Evolutionary conservation across 257 asterid species (phyloP).

Genomic region (Craterostigma plantagineum): DNA sequence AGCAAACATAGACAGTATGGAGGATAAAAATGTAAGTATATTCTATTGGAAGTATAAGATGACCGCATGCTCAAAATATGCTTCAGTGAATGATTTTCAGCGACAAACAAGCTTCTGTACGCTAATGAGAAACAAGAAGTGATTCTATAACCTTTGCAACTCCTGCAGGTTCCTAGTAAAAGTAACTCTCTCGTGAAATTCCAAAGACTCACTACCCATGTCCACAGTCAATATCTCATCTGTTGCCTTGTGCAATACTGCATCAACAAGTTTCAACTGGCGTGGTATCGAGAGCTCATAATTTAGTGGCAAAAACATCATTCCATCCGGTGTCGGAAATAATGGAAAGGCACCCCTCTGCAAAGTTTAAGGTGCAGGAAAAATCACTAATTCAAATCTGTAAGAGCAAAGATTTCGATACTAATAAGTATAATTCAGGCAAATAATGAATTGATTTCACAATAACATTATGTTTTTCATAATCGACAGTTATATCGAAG

Average conservation of each 20-base stretch:
- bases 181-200: slow-evolving; percentile 24
- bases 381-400: slow-evolving; percentile 5
- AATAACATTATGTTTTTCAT: slow-evolving; percentile 2
- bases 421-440: neutral
- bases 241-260: slow-evolving; percentile 85
- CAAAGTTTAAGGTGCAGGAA: slow-evolving; percentile 13
- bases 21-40: no score
- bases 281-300: slow-evolving; percentile 46
- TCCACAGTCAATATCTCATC: slow-evolving; percentile 79
- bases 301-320: slow-evolving; percentile 67
- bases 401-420: no score
- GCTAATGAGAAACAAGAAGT: no score
- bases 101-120: no score
- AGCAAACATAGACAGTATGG: no score
- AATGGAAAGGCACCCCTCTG: slow-evolving; percentile 97
- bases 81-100: neutral
- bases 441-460: neutral
- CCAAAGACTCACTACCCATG: slow-evolving; percentile 34
- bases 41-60: no score
- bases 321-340: slow-evolving; percentile 55
- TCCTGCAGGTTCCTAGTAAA: slow-evolving; percentile 57
- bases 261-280: slow-evolving; percentile 71
- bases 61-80: neutral
- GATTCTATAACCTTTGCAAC: slow-evolving; percentile 64
- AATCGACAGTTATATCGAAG: neutral